Base-by-base conservation (phyloP, 441 rosid species). In the Manihot esculenta region DNA sequence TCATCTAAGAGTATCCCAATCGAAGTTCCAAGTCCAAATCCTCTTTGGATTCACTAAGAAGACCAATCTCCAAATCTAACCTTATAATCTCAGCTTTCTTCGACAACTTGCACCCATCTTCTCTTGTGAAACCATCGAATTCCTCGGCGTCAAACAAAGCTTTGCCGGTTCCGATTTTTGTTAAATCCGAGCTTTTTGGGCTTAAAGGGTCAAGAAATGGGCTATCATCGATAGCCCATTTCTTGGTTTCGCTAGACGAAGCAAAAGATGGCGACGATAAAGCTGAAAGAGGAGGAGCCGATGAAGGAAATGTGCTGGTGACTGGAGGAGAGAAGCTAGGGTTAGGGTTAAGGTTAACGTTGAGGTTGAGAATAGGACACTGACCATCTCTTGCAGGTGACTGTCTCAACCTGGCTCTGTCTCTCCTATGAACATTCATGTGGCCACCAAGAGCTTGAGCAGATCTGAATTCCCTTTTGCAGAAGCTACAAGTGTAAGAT, bases 401-500 rank as follows among this genome's bases (percentile, higher is more conserved):
- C 74, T 83, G 85, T 73, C 96, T 85, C 56, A 94, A 74, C 74
- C 94, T 88, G 10, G 97, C 99, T 57, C 97, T 86, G 80, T 92
- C 99, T 78, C 97, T 85, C 56, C 97, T 85, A 65, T 92, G 97
- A 63, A 88, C 94, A 73, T 94, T 94, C 99, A 94, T 94, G 84
- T 92, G 97, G 17, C 99, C 97, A 14, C 97, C 97, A 61, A 94
- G 93, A 74, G 99, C 99, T 80, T 94, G 99, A 76, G 99, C 97
- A 47, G 97, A 91, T 81, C 89, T 86, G 69, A 91, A 93, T 73
- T 89, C 98, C 55, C 97, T 87, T 70, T 86, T 85, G 82, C 94
- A 92, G 83, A 90, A 90, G 81, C 89, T 87, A 69, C 92, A 91
- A 15, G 87, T 76, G 81, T 91, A 89, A 57, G 94, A 87, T 79